Base-by-base conservation (phyloP, 805 yeast species). In the Blastobotrys mokoenaii region DNA sequence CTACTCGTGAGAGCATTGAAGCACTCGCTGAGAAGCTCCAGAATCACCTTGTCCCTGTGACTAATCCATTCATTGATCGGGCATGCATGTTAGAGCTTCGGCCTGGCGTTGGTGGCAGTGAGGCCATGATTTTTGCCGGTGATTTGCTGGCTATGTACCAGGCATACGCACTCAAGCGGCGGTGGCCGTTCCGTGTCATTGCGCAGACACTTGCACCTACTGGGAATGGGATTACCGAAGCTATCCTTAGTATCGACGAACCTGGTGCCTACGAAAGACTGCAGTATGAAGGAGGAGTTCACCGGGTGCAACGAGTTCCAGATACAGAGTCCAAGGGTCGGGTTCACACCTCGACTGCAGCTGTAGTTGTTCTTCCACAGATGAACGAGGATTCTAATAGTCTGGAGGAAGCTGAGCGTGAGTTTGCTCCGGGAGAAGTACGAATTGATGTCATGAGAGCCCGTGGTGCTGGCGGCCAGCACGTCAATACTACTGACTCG, bases 381-480 rank as follows among this genome's bases (percentile, higher is more conserved):
- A 68, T 85, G 57, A 78, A 77, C 3, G 78, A 76, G 18, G 64
- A 65, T 5, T 69, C 69, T 22, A 68, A 60, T 49, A 56, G 55
- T 31, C 69, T 77, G 5, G 64, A 70, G 31, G 71, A 73, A 1
- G 75, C 71, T 40, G 90, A 84, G 55, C 67, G 90, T 36, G 76
- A 76, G 46, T 87, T 93, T 63, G 79, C 78, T 15, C 85, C 89
- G 0, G 95, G 84, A 2, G 98, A 93, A 56, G 79, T 93, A 17
- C 73, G 96, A 46, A 79, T 93, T 3, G 98, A 93, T 61, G 88
- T 93, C n/a, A 93, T 90, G 96, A 73, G 98, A 54, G 86, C 97
- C 0, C 80, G 95, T 46, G 98, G 98, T 2, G 83, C 93, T 51
- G 98, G 98, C 46, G 98, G 98, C 0, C 98, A 90, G 67, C 97